These are phyloP conservation scores for Aspergillus nomiae DNA, from an alignment of 2,329 filamentous ascomycete genomes.

Conservation along the genomic window DNA sequence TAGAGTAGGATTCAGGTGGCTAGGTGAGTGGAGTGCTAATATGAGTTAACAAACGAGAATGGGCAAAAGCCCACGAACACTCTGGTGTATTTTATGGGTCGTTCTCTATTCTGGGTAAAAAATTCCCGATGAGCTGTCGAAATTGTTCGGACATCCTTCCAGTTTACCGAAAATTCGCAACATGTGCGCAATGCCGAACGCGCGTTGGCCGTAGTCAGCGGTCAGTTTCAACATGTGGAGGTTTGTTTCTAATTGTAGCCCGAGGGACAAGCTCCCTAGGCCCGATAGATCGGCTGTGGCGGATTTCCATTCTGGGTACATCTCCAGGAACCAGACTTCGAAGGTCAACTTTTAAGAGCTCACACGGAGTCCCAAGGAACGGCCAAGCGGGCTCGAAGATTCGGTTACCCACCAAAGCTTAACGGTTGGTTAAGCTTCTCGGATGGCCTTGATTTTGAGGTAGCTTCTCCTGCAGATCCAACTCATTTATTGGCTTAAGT, in stretches of 20 bases:
- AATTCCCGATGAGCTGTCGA: neutral
- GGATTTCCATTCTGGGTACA: neutral
- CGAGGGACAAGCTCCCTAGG: neutral
- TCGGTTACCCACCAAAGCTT: slow-evolving; percentile 5
- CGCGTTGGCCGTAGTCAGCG: neutral
- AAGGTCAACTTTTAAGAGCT: neutral
- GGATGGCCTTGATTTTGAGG: slow-evolving; percentile 3
- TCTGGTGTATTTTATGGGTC: neutral
- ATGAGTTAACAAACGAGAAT: neutral
- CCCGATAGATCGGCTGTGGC: neutral
- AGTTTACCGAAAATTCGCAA: neutral
- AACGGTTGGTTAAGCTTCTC: slow-evolving; percentile 2
- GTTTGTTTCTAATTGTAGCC: slow-evolving; percentile 2
- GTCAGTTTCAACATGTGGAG: slow-evolving; percentile 1
- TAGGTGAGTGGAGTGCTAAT: neutral
- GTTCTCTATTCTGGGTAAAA: neutral
- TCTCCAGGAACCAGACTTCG: neutral
- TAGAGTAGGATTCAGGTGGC: neutral
- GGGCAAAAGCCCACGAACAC: neutral
- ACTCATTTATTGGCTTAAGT: slow-evolving; percentile 4
- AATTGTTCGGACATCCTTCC: neutral
- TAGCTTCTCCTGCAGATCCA: slow-evolving; percentile 5
- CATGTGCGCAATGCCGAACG: neutral
- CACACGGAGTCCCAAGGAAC: neutral
- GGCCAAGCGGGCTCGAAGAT: slow-evolving; percentile 8